Percentiles rank a stretch among this genome's conserved stretches.
These are phyloP conservation scores for Dalbergia oliveri DNA, from an alignment of 306 rosid species.

Conservation along the genomic window DNA sequence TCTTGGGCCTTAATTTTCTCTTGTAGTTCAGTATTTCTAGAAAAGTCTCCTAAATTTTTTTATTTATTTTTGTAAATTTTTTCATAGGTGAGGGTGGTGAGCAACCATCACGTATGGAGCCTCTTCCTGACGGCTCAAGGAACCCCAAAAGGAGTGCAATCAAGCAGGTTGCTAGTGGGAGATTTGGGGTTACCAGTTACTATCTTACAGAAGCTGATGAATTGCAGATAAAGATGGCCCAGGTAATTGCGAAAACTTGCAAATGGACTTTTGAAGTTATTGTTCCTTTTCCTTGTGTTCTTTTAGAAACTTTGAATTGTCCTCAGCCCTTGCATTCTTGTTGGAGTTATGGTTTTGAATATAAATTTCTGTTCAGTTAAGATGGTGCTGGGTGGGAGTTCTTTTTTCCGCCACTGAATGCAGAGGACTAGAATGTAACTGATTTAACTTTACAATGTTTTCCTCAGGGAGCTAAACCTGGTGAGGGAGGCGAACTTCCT, in stretches of 20 bases:
- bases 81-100: slow-evolving; percentile 98
- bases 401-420: slow-evolving; percentile 23
- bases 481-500: slow-evolving; percentile 99
- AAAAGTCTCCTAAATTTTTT: background rate
- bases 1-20: slow-evolving; percentile 13
- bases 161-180: slow-evolving; percentile 98
- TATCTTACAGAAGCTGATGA: slow-evolving; percentile 98
- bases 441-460: slow-evolving; percentile 47
- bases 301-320: too few relatives aligned
- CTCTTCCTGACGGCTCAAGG: slow-evolving; percentile 89
- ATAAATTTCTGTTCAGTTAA: slow-evolving; percentile 53
- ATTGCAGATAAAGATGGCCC: slow-evolving; percentile 99
- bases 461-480: slow-evolving; percentile 97
- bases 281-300: slow-evolving; percentile 18
- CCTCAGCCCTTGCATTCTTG: slow-evolving; percentile 30
- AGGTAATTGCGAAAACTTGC: slow-evolving; percentile 61
- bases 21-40: background rate
- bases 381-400: slow-evolving; percentile 43
- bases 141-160: slow-evolving; percentile 97
- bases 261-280: background rate
- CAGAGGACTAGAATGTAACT: slow-evolving; percentile 23
- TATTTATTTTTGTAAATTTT: slow-evolving; percentile 2
- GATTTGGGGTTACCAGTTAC: slow-evolving; percentile 98
- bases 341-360: slow-evolving; percentile 51
- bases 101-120: slow-evolving; percentile 98